Conservation (phyloP, 164 flowering plant genomes). For the Liquidambar formosana region DNA sequence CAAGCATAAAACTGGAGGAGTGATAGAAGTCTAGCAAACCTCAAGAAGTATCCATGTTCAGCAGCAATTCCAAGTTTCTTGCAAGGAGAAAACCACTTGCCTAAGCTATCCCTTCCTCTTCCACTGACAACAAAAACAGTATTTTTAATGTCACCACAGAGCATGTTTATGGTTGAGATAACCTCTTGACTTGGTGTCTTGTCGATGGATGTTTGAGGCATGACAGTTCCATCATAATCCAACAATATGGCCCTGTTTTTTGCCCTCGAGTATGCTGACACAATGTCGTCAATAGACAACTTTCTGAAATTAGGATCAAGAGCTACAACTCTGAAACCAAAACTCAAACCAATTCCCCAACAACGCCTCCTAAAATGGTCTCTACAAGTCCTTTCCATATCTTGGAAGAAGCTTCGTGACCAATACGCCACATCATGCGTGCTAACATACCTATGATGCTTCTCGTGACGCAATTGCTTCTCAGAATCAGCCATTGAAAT, state of each 20-base stretch:
- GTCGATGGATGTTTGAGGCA: constrained; percentile 68
- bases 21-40: constrained; percentile 29
- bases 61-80: constrained; percentile 78
- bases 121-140: constrained; percentile 77
- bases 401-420: constrained; percentile 76
- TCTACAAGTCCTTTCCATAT: constrained; percentile 68
- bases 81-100: constrained; percentile 78
- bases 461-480: constrained; percentile 79
- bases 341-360: constrained; percentile 78
- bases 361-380: constrained; percentile 69
- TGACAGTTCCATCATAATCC: constrained; percentile 83
- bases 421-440: constrained; percentile 81
- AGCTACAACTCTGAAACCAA: constrained; percentile 77
- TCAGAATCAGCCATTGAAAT: constrained; percentile 65
- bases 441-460: constrained; percentile 73
- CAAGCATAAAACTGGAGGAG: not conserved
- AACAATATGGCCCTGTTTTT: constrained; percentile 60
- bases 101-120: constrained; percentile 63
- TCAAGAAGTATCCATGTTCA: constrained; percentile 76
- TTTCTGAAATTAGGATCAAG: constrained; percentile 72
- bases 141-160: constrained; percentile 55
- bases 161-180: constrained; percentile 53
- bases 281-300: constrained; percentile 60
- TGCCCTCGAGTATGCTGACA: constrained; percentile 50
- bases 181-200: constrained; percentile 64